Evolutionary conservation across 768 basidiomycete genomes (phyloP), one percentile per base, ranked within the genome.

Genomic region (Leccinum olivaceopallidum): DNA sequence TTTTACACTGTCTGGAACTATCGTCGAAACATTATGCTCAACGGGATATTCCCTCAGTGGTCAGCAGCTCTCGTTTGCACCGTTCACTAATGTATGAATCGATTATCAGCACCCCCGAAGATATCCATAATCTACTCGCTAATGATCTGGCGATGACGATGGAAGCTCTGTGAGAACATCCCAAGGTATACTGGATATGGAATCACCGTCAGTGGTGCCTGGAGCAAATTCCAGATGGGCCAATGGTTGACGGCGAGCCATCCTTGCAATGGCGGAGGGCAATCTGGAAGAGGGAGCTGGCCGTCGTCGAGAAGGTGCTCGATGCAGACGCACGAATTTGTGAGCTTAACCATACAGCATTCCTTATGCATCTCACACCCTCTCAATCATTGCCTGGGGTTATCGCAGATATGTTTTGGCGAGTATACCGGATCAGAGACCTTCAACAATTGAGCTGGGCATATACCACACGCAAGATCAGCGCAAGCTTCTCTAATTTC

Each of bases 131-230:
- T 10, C 54, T 89, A 18, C 82, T 98, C 6, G 75, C 83, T 3
- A 79, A 83, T 44, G 97, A 99, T 59, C 76, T 99, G 28, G 76
- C 81, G 2, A 82, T 95, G 78, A 98, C 95, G 0, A 92, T 88
- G 71, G 76, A 80, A 5, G 87, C 90, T 6, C 82, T 99, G 49
- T 89, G 91, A 68, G 79, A 82, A 9, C 86, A 95, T 69, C 97
- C 97, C 14, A 99, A 98, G 71, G 88, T 97, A 20, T 99, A 99
- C 72, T 94, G 92, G 89, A 94, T 98, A 66, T 99, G 97, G 97
- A 98, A 95, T 71, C 95, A 99, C 69, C 85, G 97, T 42, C 80
- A 88, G 67, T 98, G 97, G 97, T 95, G 95, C 69, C 83, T 99
- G 2, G 89, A 90, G 71, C 85, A 89, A 57, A 83, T 96, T 12